Evolutionary conservation across 2,329 filamentous ascomycete species (phyloP).

Genomic region (Hypoxylon sp.): DNA sequence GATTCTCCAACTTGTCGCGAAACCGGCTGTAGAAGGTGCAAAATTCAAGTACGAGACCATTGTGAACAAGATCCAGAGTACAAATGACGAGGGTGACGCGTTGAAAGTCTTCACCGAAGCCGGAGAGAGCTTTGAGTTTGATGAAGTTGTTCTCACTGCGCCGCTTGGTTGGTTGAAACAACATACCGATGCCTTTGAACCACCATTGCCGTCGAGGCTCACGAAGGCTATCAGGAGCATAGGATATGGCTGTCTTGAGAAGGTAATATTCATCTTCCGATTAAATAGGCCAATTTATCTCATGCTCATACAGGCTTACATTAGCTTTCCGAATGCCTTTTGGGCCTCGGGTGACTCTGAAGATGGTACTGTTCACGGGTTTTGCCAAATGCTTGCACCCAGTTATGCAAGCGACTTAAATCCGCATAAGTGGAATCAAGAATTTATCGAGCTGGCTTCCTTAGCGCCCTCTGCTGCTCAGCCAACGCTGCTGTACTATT

Average conservation of each 20-base stretch:
- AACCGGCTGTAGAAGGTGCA: slow-evolving; percentile 67
- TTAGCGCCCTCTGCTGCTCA: slow-evolving; percentile 72
- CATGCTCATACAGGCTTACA: slow-evolving; percentile 59
- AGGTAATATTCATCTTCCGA: slow-evolving; percentile 58
- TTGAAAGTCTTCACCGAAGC: slow-evolving; percentile 62
- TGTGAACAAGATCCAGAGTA: slow-evolving; percentile 60
- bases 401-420: slow-evolving; percentile 74
- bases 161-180: slow-evolving; percentile 78
- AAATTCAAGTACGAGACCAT: slow-evolving; percentile 65
- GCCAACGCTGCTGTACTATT: slow-evolving; percentile 89
- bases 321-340: slow-evolving; percentile 81
- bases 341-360: slow-evolving; percentile 68
- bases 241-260: slow-evolving; percentile 79
- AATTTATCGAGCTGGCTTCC: slow-evolving; percentile 81
- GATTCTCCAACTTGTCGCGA: slow-evolving; percentile 69
- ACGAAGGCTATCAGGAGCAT: slow-evolving; percentile 72
- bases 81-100: slow-evolving; percentile 50
- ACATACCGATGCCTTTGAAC: slow-evolving; percentile 70
- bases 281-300: slow-evolving; percentile 34
- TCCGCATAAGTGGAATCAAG: slow-evolving; percentile 77
- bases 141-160: slow-evolving; percentile 76
- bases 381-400: slow-evolving; percentile 82
- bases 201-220: slow-evolving; percentile 69
- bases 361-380: slow-evolving; percentile 68
- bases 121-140: slow-evolving; percentile 66